Base-by-base conservation (phyloP, 2,329 filamentous ascomycete genomes). In the Pseudocercospora pini-densiflorae region DNA sequence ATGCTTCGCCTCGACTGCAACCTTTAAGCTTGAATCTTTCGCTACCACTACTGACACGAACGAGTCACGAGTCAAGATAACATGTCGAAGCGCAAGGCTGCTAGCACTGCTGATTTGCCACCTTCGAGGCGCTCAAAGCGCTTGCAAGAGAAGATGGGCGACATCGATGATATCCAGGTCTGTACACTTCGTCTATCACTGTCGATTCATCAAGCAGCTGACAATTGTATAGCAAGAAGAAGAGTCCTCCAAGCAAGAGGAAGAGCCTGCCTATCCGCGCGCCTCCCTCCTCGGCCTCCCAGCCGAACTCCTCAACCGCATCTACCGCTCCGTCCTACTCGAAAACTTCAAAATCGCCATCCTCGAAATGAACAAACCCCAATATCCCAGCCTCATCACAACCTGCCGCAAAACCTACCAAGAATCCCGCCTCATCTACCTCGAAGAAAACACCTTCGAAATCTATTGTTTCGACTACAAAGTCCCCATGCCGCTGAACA, bases 361-460 rank as follows among this genome's bases (percentile, higher is more conserved):
- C 40, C 36, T 67, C 6, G 73, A 74, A 3, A 8, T 8, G 6
- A 51, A 59, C 10, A 76, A 77, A 57, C 55, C 60, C 33, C 77
- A 83, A 49, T 64, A 71, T 43, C 77, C 79, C 1, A 78, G 79
- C 10, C 78, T 85, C 47, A 75, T 85, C 31, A 74, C 78, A 19
- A 81, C 80, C 6, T 83, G 81, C 72, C 78, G 75, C 57, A 71
- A 79, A 16, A 75, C 84, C 12, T 62, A 62, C 59, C 9, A 77
- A 23, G 82, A 85, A 75, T 81, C 76, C 23, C 77, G 79, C 47
- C 78, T 73, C 24, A 75, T 84, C 29, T 74, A 84, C 3, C 84
- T 84, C 61, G 77, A 80, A n/a, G 79, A 82, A 67, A 84, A 84
- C 66, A 75, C 72, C 1, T 84, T 84, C 72, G 12, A 9, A 5